These are phyloP conservation scores for Kwoniella shandongensis DNA, from an alignment of 768 basidiomycete species.

Conservation along the genomic window DNA sequence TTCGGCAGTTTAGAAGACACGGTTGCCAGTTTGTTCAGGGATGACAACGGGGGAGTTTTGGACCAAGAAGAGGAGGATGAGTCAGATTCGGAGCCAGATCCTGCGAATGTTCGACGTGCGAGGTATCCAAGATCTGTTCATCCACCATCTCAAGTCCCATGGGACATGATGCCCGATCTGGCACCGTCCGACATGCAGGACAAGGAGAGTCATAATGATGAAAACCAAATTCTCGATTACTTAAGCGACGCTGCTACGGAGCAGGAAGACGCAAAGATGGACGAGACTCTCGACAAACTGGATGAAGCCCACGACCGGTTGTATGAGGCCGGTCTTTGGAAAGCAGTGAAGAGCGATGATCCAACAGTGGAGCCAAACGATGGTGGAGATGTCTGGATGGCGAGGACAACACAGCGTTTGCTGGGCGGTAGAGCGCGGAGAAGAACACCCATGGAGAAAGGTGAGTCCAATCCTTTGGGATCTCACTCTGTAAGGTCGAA, in stretches of 20 bases:
- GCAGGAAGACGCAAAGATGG: constrained; percentile 17
- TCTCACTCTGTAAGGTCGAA: no score
- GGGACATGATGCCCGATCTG: constrained; percentile 1
- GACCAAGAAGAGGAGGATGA: background rate
- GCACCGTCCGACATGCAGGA: background rate
- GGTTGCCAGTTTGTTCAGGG: constrained; percentile 5
- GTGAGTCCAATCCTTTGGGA: background rate
- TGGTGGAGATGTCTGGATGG: constrained; percentile 10
- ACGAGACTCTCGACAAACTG: constrained; percentile 13
- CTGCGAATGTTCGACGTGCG: background rate
- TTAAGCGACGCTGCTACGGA: constrained; percentile 13
- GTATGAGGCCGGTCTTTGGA: constrained; percentile 10
- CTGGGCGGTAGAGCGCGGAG: background rate
- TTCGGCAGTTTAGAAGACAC: background rate
- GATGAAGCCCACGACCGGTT: constrained; percentile 20
- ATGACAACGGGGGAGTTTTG: background rate
- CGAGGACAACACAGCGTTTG: background rate
- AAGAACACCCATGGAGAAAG: constrained; percentile 1
- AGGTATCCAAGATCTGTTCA: background rate
- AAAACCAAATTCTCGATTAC: background rate
- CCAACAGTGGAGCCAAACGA: constrained; percentile 4
- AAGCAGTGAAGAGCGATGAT: background rate
- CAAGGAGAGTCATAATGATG: constrained; percentile 3
- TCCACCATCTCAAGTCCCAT: constrained; percentile 1
- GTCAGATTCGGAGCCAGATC: background rate